A percentile compares a stretch with the other conserved stretches of the same genome.
Conservation (phyloP, 352 stramenopile genomes). For the Blastocystis sp. region DNA sequence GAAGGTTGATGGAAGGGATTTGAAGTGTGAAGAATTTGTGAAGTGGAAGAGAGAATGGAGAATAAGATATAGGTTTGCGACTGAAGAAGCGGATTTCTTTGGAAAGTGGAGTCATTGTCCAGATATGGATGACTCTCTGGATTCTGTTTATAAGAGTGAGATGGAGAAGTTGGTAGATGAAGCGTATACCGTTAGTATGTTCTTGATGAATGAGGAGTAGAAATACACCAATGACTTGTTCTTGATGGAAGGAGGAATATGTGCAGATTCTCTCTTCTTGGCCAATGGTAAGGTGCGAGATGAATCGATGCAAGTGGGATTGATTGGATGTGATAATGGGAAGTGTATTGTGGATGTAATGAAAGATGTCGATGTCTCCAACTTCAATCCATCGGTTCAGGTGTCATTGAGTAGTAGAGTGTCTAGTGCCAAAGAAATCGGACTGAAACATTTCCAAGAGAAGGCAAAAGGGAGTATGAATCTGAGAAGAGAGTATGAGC, state of each 20-base stretch:
- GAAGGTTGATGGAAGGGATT: background rate
- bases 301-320: background rate
- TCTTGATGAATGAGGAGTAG: background rate
- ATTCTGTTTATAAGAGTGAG: background rate
- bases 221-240: background rate
- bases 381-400: background rate
- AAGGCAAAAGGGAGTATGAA: background rate
- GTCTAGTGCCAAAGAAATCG: background rate
- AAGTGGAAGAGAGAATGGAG: background rate
- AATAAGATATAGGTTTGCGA: background rate
- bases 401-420: background rate
- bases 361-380: background rate
- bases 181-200: background rate
- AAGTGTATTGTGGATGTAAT: background rate
- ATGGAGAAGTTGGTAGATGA: background rate
- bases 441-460: background rate
- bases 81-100: background rate
- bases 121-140: background rate
- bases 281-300: background rate
- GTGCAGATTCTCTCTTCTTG: background rate
- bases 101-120: background rate
- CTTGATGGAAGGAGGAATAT: background rate
- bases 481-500: background rate
- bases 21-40: background rate
- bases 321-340: background rate